Conservation (phyloP, 768 basidiomycete genomes). For the Ramaria sp. region DNA sequence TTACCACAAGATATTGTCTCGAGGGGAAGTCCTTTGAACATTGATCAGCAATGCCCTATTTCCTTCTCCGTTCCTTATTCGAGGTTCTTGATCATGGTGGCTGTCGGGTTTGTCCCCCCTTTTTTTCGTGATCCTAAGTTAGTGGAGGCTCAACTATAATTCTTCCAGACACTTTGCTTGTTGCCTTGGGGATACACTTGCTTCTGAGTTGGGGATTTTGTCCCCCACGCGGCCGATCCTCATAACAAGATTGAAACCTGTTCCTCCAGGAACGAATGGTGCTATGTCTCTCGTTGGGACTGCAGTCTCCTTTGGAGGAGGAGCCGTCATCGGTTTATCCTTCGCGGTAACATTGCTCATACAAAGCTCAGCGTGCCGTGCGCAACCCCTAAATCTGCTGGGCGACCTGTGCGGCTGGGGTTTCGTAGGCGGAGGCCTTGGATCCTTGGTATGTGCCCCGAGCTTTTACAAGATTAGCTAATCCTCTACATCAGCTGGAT, state of each 20-base stretch:
- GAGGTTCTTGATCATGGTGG: conserved; percentile 48
- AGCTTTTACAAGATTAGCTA: background rate
- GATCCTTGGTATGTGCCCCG: conserved; percentile 66
- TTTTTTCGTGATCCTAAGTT: background rate
- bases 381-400: conserved; percentile 26
- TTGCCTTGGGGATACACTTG: conserved; percentile 85
- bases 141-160: background rate
- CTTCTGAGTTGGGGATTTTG: conserved; percentile 87
- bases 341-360: conserved; percentile 44
- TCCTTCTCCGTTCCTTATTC: conserved; percentile 29
- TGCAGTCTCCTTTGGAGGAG: conserved; percentile 60
- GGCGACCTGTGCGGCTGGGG: conserved; percentile 47
- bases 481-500: conserved; percentile 48
- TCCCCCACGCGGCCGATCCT: conserved; percentile 57
- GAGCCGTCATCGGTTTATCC: conserved; percentile 54
- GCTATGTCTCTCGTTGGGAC: conserved; percentile 72
- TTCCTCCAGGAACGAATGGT: conserved; percentile 89
- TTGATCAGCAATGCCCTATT: conserved; percentile 51
- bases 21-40: conserved; percentile 22
- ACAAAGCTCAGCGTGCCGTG: conserved; percentile 50
- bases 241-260: conserved; percentile 62
- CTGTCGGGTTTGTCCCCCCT: conserved; percentile 46
- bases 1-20: conserved; percentile 8
- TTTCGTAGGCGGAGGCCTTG: conserved; percentile 55
- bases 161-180: conserved; percentile 68